Conservation (phyloP, 2,329 filamentous ascomycete genomes). For the Hymenoscyphus scutula region DNA sequence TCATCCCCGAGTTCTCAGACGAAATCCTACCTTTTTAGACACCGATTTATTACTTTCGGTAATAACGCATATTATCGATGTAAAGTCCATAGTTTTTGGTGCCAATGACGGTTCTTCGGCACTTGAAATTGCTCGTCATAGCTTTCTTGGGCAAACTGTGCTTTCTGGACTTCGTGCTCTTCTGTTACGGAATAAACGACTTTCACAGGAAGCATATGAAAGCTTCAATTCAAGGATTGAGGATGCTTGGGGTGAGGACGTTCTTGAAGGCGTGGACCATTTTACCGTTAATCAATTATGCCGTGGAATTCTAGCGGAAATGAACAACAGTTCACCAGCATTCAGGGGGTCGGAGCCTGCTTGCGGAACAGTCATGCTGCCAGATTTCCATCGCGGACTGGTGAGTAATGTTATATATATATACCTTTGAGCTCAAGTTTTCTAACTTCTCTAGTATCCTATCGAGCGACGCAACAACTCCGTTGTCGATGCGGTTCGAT, state of each 20-base stretch:
- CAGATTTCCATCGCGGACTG: conserved; percentile 4
- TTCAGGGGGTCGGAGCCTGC: conserved; percentile 10
- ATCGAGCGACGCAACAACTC: neutral
- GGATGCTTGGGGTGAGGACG: conserved; percentile 12
- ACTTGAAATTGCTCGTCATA: conserved; percentile 12
- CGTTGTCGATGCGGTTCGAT: conserved; percentile 7
- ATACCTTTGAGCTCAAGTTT: neutral
- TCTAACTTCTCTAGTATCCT: neutral
- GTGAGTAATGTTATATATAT: neutral
- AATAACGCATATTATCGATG: neutral
- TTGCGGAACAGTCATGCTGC: conserved; percentile 14
- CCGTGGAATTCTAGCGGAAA: conserved; percentile 11
- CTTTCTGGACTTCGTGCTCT: conserved; percentile 16
- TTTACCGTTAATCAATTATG: conserved; percentile 14
- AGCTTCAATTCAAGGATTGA: neutral
- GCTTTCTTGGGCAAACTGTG: conserved; percentile 13
- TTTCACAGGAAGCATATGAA: conserved; percentile 11
- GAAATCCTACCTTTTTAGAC: conserved; percentile 12
- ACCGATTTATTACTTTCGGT: conserved; percentile 9
- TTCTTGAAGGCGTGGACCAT: conserved; percentile 10
- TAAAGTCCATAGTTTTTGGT: neutral
- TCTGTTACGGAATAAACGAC: conserved; percentile 10
- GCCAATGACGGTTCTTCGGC: neutral
- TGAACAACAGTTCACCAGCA: conserved; percentile 1
- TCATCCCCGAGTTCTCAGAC: conserved; percentile 12